Conservation (phyloP, 1,139 yeast genomes). For the Insectozyma bohioensis region DNA sequence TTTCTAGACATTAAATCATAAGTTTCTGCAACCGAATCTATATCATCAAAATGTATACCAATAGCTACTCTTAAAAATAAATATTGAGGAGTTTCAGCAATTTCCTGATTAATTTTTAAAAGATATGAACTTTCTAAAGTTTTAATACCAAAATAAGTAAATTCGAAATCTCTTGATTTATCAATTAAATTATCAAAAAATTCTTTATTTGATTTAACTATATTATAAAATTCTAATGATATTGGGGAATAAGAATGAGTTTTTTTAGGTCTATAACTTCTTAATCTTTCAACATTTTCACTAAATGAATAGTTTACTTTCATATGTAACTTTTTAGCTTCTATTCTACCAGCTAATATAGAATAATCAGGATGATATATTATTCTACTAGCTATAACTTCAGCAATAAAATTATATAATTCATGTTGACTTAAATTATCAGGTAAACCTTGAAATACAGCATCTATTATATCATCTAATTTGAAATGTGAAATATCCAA, state of each 20-base stretch:
- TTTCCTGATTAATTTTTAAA: constrained; percentile 30
- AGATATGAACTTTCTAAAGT: constrained; percentile 52
- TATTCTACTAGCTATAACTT: constrained; percentile 44
- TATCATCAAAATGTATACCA: constrained; percentile 48
- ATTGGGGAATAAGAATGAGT: constrained; percentile 18
- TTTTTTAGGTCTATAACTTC: constrained; percentile 17
- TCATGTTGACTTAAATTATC: constrained; percentile 28
- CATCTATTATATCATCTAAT: constrained; percentile 23
- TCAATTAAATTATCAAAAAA: constrained; percentile 37
- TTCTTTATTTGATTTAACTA: constrained; percentile 31
- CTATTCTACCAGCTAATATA: constrained; percentile 47
- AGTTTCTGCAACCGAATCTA: constrained; percentile 44
- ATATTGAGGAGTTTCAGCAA: constrained; percentile 53
- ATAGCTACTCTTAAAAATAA: constrained; percentile 51
- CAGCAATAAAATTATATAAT: constrained; percentile 40
- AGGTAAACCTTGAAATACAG: constrained; percentile 33
- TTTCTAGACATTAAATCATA: constrained; percentile 52
- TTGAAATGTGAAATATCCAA: constrained; percentile 22
- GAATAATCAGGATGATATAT: constrained; percentile 50
- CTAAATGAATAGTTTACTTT: constrained; percentile 28
- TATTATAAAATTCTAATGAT: constrained; percentile 28
- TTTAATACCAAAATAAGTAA: constrained; percentile 53
- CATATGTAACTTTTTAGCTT: constrained; percentile 33
- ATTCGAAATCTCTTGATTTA: constrained; percentile 36
- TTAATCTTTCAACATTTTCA: constrained; percentile 29